Base-by-base conservation (phyloP, 148 eudicot genomes). In the Rhododendron ferrugineum region DNA sequence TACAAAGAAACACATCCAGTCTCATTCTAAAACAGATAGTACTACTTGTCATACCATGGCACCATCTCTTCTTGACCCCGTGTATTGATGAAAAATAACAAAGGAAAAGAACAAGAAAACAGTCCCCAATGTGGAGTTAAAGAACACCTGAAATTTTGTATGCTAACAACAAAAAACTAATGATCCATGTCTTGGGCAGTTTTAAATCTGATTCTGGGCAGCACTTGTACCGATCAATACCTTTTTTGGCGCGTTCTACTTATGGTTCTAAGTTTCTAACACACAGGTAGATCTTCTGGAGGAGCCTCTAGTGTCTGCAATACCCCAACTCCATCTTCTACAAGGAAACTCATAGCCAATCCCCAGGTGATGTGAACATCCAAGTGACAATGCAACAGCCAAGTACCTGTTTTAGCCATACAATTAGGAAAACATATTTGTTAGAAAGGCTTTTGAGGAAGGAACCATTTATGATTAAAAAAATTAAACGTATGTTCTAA, bases 301-400 rank as follows among this genome's bases (percentile, higher is more conserved):
- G 96, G 94, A 22, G 86, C 85, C 84, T 92, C 88, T 52, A 93
- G 78, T 2, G 91, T 72, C 85, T 93, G 89, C 84, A 90, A 54
- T 80, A 89, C 89, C 16, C 96, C 96, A 18, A 90, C 84, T 37
- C 98, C 98, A 47, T 95, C 90, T 34, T 93, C 94, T 0, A 95
- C 98, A 2, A 95, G 11, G 83, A 95, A 95, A 37, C 90, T 97
- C 94, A 89, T 95, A 0, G 97, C 97, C 85, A 95, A 82, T 7
- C 98, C 98, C 98, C 98, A 95, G 1, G 86, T 80, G 32, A 94
- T 89, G 87, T 94, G 97, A 23, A 91, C 94, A 74, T 94, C 97
- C 91, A 95, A 89, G 88, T 95, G 97, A 87, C 98, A 95, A 46
- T 93, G 98, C 96, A 95, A 87, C 4, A 93, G 62, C 98, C 96